Base-by-base conservation (phyloP, 2,329 filamentous ascomycete species). In the Diplodia corticola region DNA sequence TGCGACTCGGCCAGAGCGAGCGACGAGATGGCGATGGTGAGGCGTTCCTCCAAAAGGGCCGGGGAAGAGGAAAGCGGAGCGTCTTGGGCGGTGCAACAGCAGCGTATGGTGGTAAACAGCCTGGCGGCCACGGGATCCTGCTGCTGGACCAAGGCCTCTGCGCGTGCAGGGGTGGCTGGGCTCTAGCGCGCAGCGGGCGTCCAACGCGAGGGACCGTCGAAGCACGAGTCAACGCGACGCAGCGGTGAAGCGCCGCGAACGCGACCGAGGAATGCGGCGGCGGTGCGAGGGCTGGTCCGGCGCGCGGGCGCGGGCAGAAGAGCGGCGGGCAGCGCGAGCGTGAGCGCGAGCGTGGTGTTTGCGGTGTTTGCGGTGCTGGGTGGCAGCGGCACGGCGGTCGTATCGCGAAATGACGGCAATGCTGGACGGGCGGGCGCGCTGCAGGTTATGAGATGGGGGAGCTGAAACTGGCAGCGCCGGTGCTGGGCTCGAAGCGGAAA, bases 381-480 rank as follows among this genome's bases (percentile, higher is more conserved):
- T 46, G 37, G 13, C 44, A 40, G 13, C 37, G 24, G 24, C 15
- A 26, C 26, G 9, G 54, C 7, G 22, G 54, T 60, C 57, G 57
- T 61, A 61, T 61, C 57, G 44, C 48, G 57, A 61, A 49, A 61
- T 61, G 57, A 49, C 57, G 33, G 57, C 57, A 35, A 60, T 60
- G 26, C 55, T 40, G 55, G 55, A 24, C 55, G 57, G 44, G 57
- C 7, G 57, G 40, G 57, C 40, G 55, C 40, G 57, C 44, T 49
- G 57, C 57, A 61, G 57, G 57, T 61, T 61, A 61, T 61, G 30
- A 61, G 57, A 49, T 49, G 26, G 55, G 55, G 57, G 35, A 61
- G 57, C 57, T 61, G 57, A 61, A 61, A 61, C 57, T 61, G 57
- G 33, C 57, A 61, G 57, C 44, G 57, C 57, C 57, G 57, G 57